Evolutionary conservation across 768 basidiomycete genomes (phyloP).

Genomic region (Suillus subaureus): DNA sequence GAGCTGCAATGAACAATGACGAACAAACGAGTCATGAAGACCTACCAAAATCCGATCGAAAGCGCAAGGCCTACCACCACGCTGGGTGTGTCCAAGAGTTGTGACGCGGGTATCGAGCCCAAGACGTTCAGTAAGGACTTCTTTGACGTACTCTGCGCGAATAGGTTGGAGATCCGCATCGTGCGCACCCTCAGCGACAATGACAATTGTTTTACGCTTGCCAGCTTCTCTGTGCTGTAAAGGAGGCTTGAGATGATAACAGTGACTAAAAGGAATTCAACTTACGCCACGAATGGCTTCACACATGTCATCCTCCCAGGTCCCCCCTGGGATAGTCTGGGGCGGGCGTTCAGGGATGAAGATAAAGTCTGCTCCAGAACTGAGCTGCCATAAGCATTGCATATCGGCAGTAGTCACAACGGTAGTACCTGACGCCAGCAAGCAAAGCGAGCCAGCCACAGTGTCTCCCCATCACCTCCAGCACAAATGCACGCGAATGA

Average conservation of each 20-base stretch:
- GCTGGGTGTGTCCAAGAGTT: slow-evolving; percentile 94
- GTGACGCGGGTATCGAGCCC: slow-evolving; percentile 96
- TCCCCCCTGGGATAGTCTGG: slow-evolving; percentile 44
- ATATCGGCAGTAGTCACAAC: slow-evolving; percentile 21
- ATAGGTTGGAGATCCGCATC: slow-evolving; percentile 91
- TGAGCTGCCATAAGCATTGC: slow-evolving; percentile 30
- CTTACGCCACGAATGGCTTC: slow-evolving; percentile 75
- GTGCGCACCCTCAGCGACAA: slow-evolving; percentile 95
- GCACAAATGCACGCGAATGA: slow-evolving; percentile 95
- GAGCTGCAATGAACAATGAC: slow-evolving; percentile 5
- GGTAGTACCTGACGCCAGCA: slow-evolving; percentile 88
- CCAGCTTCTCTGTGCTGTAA: slow-evolving; percentile 84
- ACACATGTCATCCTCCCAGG: slow-evolving; percentile 94
- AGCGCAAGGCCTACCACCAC: slow-evolving; percentile 93
- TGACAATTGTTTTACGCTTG: slow-evolving; percentile 98
- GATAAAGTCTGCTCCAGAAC: slow-evolving; percentile 93
- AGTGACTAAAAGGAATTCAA: slow-evolving; percentile 11
- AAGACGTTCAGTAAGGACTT: slow-evolving; percentile 81
- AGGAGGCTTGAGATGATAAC: slow-evolving; percentile 1
- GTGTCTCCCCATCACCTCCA: slow-evolving; percentile 99
- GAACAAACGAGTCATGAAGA: not conserved
- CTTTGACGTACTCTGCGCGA: slow-evolving; percentile 86
- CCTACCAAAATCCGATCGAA: slow-evolving; percentile 88
- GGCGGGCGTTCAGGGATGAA: slow-evolving; percentile 98
- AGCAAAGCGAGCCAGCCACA: slow-evolving; percentile 98